Conservation (phyloP, 1,284 basidiomycete species). For the Neotropicomus parvogracilis region DNA sequence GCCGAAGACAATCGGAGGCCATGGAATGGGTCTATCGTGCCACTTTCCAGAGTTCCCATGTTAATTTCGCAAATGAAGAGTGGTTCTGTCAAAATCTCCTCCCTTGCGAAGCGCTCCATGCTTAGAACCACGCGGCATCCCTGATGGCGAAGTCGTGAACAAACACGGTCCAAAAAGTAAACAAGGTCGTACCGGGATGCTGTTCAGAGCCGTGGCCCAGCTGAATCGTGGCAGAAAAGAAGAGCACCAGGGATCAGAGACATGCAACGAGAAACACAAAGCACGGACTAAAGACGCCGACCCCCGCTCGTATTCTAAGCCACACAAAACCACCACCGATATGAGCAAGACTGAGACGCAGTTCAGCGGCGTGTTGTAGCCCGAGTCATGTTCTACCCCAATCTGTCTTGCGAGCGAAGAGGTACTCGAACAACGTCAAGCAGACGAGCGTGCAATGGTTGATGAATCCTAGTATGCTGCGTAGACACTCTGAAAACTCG, state of each 20-base stretch:
- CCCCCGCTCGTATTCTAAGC: slow-evolving; percentile 5
- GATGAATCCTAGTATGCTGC: slow-evolving; percentile 14
- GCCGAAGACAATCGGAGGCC: no score
- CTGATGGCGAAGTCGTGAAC: slow-evolving; percentile 6
- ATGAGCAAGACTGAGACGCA: slow-evolving; percentile 8
- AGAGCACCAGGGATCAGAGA: slow-evolving; percentile 1
- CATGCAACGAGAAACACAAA: not conserved
- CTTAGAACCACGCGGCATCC: slow-evolving; percentile 9
- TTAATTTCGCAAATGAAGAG: slow-evolving; percentile 1
- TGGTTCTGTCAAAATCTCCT: not conserved
- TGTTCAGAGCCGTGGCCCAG: slow-evolving; percentile 9
- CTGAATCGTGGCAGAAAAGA: slow-evolving; percentile 4
- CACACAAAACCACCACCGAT: slow-evolving; percentile 9
- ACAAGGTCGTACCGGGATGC: slow-evolving; percentile 12
- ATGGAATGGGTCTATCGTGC: not conserved
- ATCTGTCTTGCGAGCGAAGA: slow-evolving; percentile 7
- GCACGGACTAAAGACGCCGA: slow-evolving; percentile 17
- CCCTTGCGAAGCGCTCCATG: slow-evolving; percentile 23
- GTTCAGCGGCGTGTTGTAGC: slow-evolving; percentile 6
- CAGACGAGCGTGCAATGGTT: slow-evolving; percentile 18
- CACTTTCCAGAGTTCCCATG: not conserved
- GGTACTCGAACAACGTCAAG: slow-evolving; percentile 23
- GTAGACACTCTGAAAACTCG: not conserved
- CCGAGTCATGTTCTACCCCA: slow-evolving; percentile 16
- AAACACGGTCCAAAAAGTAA: not conserved